phyloP scores from a whole-genome alignment of 2,329 filamentous ascomycete genomes.

The Cercospora sp. region DNA sequence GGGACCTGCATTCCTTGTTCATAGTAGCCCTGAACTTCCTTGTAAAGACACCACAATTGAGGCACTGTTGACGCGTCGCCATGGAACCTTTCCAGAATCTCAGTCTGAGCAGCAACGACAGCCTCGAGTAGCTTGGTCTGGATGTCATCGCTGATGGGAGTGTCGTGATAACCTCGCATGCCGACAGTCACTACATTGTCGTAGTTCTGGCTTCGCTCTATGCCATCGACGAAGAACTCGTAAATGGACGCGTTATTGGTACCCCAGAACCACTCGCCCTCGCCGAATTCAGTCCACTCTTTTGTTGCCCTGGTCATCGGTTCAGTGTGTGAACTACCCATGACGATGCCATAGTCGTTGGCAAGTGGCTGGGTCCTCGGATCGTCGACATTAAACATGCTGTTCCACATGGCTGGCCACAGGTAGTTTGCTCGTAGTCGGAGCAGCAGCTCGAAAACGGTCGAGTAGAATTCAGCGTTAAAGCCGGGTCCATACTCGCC shows the following conservation, averaged over 20 bases:
- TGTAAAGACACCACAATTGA: conserved; percentile 68
- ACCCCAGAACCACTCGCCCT: conserved; percentile 68
- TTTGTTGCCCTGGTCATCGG: conserved; percentile 64
- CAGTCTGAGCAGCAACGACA: conserved; percentile 61
- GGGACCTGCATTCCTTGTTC: conserved; percentile 63
- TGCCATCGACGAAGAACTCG: conserved; percentile 67
- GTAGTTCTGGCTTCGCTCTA: conserved; percentile 63
- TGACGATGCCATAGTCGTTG: conserved; percentile 71
- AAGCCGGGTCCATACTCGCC: conserved; percentile 31
- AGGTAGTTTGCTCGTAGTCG: conserved; percentile 71
- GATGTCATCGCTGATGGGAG: conserved; percentile 38
- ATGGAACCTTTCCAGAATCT: conserved; percentile 59
- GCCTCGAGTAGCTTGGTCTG: conserved; percentile 61
- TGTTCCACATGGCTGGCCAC: conserved; percentile 71
- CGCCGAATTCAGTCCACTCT: conserved; percentile 47
- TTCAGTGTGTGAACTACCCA: conserved; percentile 72
- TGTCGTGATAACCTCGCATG: conserved; percentile 71
- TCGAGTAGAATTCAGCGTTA: conserved; percentile 62
- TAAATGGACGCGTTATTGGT: conserved; percentile 68
- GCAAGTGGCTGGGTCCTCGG: conserved; percentile 66
- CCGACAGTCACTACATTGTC: conserved; percentile 65
- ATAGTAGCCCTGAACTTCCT: conserved; percentile 70
- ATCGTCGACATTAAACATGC: conserved; percentile 73
- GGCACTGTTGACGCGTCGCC: conserved; percentile 56
- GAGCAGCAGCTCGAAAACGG: conserved; percentile 70